Evolutionary conservation across 352 stramenopile species (phyloP).

Genomic region (Pythium brachiatum): DNA sequence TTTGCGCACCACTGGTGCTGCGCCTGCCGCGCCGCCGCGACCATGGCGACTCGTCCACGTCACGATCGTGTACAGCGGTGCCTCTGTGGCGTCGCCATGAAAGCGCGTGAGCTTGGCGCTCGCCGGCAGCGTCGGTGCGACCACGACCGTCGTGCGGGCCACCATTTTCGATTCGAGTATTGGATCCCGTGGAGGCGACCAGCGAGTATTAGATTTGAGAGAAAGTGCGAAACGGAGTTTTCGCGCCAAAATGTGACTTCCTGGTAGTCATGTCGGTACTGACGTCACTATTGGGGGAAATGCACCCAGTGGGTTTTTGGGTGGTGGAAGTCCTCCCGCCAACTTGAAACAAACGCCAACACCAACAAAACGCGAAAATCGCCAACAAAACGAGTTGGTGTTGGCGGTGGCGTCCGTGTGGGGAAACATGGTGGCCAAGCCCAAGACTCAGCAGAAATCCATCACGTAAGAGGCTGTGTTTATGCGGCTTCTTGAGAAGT

Average conservation of each 20-base stretch:
- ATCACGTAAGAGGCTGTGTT: slow-evolving; percentile 46
- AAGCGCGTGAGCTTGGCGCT: slow-evolving; percentile 54
- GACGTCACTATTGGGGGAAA: neutral
- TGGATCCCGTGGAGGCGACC: neutral
- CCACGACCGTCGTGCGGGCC: slow-evolving; percentile 43
- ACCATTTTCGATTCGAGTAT: slow-evolving; percentile 22
- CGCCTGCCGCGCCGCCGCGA: neutral
- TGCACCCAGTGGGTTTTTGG: slow-evolving; percentile 8
- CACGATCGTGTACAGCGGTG: slow-evolving; percentile 46
- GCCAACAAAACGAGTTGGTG: slow-evolving; percentile 14
- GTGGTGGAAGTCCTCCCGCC: slow-evolving; percentile 2
- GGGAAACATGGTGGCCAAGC: slow-evolving; percentile 21
- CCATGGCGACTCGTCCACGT: slow-evolving; percentile 38
- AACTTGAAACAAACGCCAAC: slow-evolving; percentile 12
- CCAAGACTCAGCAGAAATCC: slow-evolving; percentile 54
- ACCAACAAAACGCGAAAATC: slow-evolving; percentile 4
- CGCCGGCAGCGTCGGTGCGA: slow-evolving; percentile 44
- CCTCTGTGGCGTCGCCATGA: slow-evolving; percentile 56
- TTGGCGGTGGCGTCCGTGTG: neutral
- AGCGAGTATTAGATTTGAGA: slow-evolving; percentile 3
- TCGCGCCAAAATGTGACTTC: slow-evolving; percentile 21
- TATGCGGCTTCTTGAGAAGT: neutral
- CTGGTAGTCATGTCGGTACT: slow-evolving; percentile 10
- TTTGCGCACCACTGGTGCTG: slow-evolving; percentile 24
- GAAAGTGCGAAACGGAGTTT: neutral